A percentile compares a stretch with the other conserved stretches of the same genome.
Evolutionary conservation across 257 asterid genomes (phyloP).

Genomic region (Solanum bulbocastanum): DNA sequence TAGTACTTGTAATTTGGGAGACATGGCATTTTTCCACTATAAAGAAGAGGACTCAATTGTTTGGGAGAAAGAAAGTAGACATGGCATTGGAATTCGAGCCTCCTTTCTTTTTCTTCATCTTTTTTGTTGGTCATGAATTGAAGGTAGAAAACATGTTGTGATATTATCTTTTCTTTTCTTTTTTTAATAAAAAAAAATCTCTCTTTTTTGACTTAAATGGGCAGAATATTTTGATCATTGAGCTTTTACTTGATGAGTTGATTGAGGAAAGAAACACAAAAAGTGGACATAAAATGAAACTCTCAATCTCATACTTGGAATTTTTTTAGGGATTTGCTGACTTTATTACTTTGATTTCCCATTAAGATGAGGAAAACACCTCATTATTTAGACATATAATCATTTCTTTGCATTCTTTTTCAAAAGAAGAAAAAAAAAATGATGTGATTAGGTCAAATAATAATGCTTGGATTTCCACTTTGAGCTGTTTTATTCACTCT

Average conservation of each 20-base stretch:
- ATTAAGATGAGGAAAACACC: background rate
- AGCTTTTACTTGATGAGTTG: slow-evolving; percentile 17
- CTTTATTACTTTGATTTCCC: slow-evolving; percentile 1
- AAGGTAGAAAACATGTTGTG: slow-evolving; percentile 18
- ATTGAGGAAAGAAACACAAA: background rate
- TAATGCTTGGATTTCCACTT: background rate
- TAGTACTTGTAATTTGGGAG: background rate
- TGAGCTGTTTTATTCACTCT: background rate
- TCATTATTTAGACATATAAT: background rate
- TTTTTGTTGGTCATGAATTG: slow-evolving; percentile 2
- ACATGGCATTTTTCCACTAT: background rate
- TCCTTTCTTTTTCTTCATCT: background rate
- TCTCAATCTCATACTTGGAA: background rate
- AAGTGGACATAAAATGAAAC: background rate
- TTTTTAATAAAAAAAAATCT: background rate
- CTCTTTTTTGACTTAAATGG: slow-evolving; percentile 38
- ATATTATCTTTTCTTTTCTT: slow-evolving; percentile 21
- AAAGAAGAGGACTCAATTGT: background rate
- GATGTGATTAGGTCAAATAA: background rate
- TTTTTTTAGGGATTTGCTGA: background rate
- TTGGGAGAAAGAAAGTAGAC: slow-evolving; percentile 2
- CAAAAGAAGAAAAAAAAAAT: background rate
- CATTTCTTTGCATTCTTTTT: slow-evolving; percentile 1
- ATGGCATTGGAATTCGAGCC: slow-evolving; percentile 19
- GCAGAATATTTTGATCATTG: slow-evolving; percentile 16